These are phyloP conservation scores for Uronychia setigera DNA, from an alignment of 73 alveolate genomes.

Conservation along the genomic window DNA sequence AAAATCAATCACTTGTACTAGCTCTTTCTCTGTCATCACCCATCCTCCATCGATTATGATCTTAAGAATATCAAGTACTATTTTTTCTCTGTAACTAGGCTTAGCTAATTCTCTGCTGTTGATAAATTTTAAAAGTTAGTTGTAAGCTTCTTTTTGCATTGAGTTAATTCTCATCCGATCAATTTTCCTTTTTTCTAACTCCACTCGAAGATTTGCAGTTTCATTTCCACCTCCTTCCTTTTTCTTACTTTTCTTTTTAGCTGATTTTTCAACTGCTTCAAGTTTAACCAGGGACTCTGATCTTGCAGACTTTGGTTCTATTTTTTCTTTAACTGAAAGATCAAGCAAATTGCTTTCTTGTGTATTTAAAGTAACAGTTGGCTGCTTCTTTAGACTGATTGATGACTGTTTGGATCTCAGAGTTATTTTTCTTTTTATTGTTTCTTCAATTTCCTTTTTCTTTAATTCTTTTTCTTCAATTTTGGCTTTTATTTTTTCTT, in stretches of 20 bases:
- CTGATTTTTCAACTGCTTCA: no score
- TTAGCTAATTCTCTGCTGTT: neutral
- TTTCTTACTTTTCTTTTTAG: no score
- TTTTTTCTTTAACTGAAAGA: neutral
- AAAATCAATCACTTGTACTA: neutral
- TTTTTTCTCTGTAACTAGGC: neutral
- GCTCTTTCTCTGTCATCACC: neutral
- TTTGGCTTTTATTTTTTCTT: neutral
- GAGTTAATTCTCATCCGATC: constrained; percentile 2
- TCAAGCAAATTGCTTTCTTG: no score
- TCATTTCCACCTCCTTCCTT: neutral
- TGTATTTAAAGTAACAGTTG: no score
- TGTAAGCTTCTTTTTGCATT: neutral
- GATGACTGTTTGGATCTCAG: no score
- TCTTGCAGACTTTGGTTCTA: neutral
- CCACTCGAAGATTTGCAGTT: neutral
- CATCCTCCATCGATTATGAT: constrained; percentile 5
- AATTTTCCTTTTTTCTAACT: constrained; percentile 1
- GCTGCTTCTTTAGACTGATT: no score
- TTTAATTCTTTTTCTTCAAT: neutral
- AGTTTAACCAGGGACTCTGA: no score
- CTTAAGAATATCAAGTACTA: neutral
- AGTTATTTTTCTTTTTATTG: no score
- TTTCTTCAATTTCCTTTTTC: neutral
- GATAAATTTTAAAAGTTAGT: neutral